A percentile compares a stretch with the other conserved stretches of the same genome.
phyloP scores from a whole-genome alignment of 2,329 filamentous ascomycete genomes.

The Colletotrichum agaves region DNA sequence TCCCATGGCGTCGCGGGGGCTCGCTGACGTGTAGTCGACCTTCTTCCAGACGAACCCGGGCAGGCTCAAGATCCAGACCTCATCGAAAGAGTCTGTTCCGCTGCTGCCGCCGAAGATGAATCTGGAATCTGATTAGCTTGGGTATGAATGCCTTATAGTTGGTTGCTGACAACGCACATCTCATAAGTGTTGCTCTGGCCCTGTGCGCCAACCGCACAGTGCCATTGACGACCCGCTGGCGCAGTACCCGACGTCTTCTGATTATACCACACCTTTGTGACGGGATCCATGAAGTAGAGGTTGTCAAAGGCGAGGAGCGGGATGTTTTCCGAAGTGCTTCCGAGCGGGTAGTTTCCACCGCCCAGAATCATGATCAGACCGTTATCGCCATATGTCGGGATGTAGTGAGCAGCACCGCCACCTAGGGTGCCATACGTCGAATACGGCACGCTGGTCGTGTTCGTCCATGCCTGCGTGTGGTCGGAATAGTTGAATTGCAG shows the following conservation, averaged over 20 bases:
- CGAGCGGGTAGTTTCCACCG: constrained; percentile 19
- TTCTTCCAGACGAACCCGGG: constrained; percentile 39
- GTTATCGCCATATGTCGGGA: constrained; percentile 33
- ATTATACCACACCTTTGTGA: constrained; percentile 33
- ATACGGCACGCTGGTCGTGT: constrained; percentile 27
- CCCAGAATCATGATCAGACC: constrained; percentile 35
- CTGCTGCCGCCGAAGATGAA: constrained; percentile 38
- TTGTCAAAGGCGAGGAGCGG: constrained; percentile 32
- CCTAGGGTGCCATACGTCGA: constrained; percentile 26
- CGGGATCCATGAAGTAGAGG: constrained; percentile 36
- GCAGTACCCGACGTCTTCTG: constrained; percentile 35
- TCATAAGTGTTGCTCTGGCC: constrained; percentile 37
- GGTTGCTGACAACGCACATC: constrained; percentile 24
- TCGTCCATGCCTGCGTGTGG: constrained; percentile 25
- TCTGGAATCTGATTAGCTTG: background rate
- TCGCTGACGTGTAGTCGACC: constrained; percentile 27
- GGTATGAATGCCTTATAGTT: background rate
- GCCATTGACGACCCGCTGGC: constrained; percentile 28
- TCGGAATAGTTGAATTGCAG: constrained; percentile 35
- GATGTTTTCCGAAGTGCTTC: background rate
- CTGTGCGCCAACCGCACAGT: constrained; percentile 32
- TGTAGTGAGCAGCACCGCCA: constrained; percentile 29
- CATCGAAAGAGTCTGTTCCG: constrained; percentile 16
- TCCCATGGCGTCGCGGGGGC: constrained; percentile 23
- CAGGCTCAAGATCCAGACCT: constrained; percentile 37